Conservation (phyloP, 805 yeast species). For the Sugiyamaella lignohabitans region DNA sequence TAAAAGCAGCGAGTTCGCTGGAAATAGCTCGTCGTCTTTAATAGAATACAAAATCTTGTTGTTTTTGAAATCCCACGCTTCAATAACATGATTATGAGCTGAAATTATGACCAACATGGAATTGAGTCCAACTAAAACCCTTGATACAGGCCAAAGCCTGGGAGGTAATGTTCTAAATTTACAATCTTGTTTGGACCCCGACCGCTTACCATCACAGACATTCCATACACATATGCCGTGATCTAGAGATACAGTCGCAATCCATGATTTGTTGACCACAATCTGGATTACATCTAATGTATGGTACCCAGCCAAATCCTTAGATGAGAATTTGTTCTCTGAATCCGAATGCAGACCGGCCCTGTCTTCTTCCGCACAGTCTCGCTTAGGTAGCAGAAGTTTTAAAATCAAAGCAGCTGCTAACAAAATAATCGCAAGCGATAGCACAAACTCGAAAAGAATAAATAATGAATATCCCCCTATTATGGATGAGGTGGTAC, state of each 20-base stretch:
- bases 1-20: background rate
- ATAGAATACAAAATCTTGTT: background rate
- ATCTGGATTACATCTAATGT: conserved; percentile 56
- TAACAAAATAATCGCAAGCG: conserved; percentile 47
- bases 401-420: conserved; percentile 42
- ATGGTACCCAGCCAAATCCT: conserved; percentile 47
- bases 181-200: background rate
- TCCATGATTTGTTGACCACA: conserved; percentile 27
- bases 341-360: background rate
- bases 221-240: conserved; percentile 67
- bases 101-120: conserved; percentile 12
- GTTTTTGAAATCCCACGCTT: conserved; percentile 5
- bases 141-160: conserved; percentile 57
- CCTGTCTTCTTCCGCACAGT: background rate
- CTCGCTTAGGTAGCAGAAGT: conserved; percentile 28
- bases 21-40: background rate
- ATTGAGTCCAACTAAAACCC: conserved; percentile 33
- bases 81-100: background rate
- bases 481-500: background rate
- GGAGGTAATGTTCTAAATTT: conserved; percentile 38
- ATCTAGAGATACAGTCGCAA: conserved; percentile 68
- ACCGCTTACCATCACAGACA: conserved; percentile 11
- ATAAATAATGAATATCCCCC: conserved; percentile 7
- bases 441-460: conserved; percentile 48
- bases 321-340: conserved; percentile 27